Evolutionary conservation across 768 basidiomycete genomes (phyloP), one percentile per base, ranked within the genome.

Genomic region (Tulasnella sp.): DNA sequence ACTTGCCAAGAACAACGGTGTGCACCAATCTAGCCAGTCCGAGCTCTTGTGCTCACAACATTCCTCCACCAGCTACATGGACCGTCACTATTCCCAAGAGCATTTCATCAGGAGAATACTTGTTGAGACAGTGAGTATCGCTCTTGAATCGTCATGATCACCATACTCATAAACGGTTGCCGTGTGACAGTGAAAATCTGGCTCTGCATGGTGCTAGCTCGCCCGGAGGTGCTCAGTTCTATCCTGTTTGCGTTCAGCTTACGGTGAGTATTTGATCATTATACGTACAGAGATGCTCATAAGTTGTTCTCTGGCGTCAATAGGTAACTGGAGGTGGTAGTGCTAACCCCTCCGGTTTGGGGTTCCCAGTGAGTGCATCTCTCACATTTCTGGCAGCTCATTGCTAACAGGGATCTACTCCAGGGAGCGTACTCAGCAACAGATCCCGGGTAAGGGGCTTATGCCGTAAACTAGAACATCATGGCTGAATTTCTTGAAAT

Each of bases 1-100:
- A 33, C 31, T 46, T 12, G 45, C 45, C 8, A 46, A 46, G 45
- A 46, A 16, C 45, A 46, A 9, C 31, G 4, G 24, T 50, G 15
- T 27, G 16, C 3, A 19, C 42, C 37, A 31, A 35, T 19, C 37
- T 44, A 15, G 40, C 20, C 13, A 13, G 15, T 5, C 34, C 34
- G 7, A 8, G 5, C n/a, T n/a, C n/a, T n/a, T n/a, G n/a, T n/a
- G n/a, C n/a, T n/a, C n/a, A n/a, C n/a, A n/a, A n/a, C n/a, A n/a
- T 12, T 35, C 34, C 12, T 19, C 34, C 19, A 35, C 19, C 34
- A 19, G 12, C 34, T n/a, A n/a, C n/a, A n/a, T 35, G 34, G 34
- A 35, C 34, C 34, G 34, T 35, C 12, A 35, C 34, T 35, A 35
- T 35, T 35, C 34, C 34, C 34, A 10, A 10, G 12, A 35, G 19